Percentiles rank a stretch among this genome's conserved stretches.
Evolutionary conservation across 176 grass and related monocot genomes (phyloP).

Genomic region (bread wheat (Triticum aestivum)): IWGSC_CS_RefSeq_v2.1 NC_057803.1:3359434-3359933

Average conservation of each 20-base stretch:
- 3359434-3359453: too few relatives aligned
- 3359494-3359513: too few relatives aligned
- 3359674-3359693: not conserved
- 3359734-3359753: not conserved
- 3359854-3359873: not conserved
- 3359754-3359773: not conserved
- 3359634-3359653: too few relatives aligned
- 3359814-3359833: not conserved
- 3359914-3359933: not conserved
- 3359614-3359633: too few relatives aligned
- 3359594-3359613: not conserved
- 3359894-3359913: not conserved
- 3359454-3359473: too few relatives aligned
- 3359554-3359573: not conserved
- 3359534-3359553: not conserved
- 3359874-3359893: not conserved
- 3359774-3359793: too few relatives aligned
- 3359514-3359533: not conserved
- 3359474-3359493: too few relatives aligned
- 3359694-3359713: constrained; percentile 4
- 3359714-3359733: not conserved
- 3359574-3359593: not conserved
- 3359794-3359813: not conserved
- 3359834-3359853: too few relatives aligned
- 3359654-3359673: not conserved